Evolutionary conservation across 208 protist genomes (phyloP), one percentile per base, ranked within the genome.

Genomic region (Phytomonas francai): DNA sequence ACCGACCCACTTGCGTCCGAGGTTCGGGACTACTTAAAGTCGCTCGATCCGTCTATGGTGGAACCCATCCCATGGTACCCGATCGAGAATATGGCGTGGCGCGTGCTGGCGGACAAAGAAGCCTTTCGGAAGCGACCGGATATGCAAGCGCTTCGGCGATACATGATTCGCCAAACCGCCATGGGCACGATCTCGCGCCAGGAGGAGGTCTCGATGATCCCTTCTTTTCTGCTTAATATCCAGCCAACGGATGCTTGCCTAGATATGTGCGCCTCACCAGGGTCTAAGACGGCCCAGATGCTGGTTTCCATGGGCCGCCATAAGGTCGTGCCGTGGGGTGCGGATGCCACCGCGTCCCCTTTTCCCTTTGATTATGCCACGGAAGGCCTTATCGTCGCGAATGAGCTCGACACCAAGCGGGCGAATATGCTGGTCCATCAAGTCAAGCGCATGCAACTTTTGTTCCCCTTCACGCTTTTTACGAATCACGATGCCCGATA

Each of bases 181-280:
- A 68, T 90, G 19, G 91, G 91, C 29, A 91, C 83, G n/a, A 92
- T 94, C 59, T 93, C 80, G 9, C 73, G 91, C 8, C 89, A 95
- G 73, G 85, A 91, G 63, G 87, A 92, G 49, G 83, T 91, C 3
- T 89, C 81, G 9, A 93, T 95, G 89, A 77, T 95, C 60, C 89
- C 89, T 28, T 77, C 87, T 9, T 91, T 93, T 61, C 65, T 95
- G 59, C 76, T 97, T n/a, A 72, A 94, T 57, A 85, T 92, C 45
- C 76, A 94, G 68, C 84, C 80, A 6, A 80, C 63, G 30, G 87
- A 95, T 61, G 71, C 79, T 27, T 92, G 92, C 63, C 81, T 97
- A 3, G 92, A 97, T 74, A 91, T 97, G 86, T 97, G 92, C 61
- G 88, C 89, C 57, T 94, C 92, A 29, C 92, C 92, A 2, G 92